phyloP scores from a whole-genome alignment of 768 basidiomycete genomes.

The Leccinum arenicola region DNA sequence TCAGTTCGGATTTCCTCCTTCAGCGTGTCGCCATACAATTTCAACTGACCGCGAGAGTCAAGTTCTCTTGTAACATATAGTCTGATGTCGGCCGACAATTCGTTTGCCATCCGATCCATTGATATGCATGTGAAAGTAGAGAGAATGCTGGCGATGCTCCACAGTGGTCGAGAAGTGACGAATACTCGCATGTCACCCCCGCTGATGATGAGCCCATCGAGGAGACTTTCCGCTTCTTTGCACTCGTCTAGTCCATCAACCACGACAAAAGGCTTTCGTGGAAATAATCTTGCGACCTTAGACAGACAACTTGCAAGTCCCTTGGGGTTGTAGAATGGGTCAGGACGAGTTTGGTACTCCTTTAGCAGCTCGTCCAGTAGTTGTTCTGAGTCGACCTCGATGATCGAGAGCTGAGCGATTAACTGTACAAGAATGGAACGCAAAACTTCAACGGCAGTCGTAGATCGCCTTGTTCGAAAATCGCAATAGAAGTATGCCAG shows the following conservation, averaged over 20 bases:
- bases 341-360: neutral
- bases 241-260: slow-evolving; percentile 27
- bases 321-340: slow-evolving; percentile 2
- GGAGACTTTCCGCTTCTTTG: slow-evolving; percentile 6
- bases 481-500: slow-evolving; percentile 25
- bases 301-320: slow-evolving; percentile 1
- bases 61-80: slow-evolving; percentile 13
- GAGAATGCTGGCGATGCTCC: slow-evolving; percentile 2
- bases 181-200: neutral
- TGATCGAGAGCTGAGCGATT: neutral
- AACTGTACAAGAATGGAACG: slow-evolving; percentile 22
- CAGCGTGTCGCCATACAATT: neutral
- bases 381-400: neutral
- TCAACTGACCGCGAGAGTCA: slow-evolving; percentile 6
- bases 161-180: slow-evolving; percentile 10
- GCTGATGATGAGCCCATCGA: slow-evolving; percentile 7
- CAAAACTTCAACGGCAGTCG: slow-evolving; percentile 12
- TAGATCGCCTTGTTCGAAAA: slow-evolving; percentile 11
- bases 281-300: neutral
- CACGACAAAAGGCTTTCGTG: slow-evolving; percentile 9
- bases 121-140: slow-evolving; percentile 8
- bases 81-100: slow-evolving; percentile 9
- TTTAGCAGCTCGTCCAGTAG: slow-evolving; percentile 7
- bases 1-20: slow-evolving; percentile 6
- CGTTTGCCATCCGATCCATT: neutral